Evolutionary conservation across 1,284 basidiomycete species (phyloP).

Genomic region (Ceratobasidium sp.): DNA sequence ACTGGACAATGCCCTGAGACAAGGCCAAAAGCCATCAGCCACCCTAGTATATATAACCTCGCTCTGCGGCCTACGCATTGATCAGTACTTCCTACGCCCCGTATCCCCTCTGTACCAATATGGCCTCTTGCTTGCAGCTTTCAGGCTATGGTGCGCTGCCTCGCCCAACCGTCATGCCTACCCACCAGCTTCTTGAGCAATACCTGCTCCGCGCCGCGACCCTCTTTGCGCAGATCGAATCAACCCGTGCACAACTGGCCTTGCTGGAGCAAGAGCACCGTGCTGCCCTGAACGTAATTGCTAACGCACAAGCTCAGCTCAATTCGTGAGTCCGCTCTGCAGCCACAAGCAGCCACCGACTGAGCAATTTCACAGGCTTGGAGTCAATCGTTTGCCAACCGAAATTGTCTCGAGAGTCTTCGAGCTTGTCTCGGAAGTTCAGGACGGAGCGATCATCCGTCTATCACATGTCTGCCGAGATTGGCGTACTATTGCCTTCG

Average conservation of each 20-base stretch:
- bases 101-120: slow-evolving; percentile 2
- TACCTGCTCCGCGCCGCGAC: slow-evolving; percentile 24
- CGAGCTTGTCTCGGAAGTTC: slow-evolving; percentile 30
- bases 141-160: slow-evolving; percentile 8
- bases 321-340: slow-evolving; percentile 27
- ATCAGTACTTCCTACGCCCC: neutral
- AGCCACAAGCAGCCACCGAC: slow-evolving; percentile 1
- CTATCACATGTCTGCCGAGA: slow-evolving; percentile 40
- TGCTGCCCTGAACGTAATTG: neutral
- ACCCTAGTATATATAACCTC: slow-evolving; percentile 28
- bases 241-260: slow-evolving; percentile 12
- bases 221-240: slow-evolving; percentile 14
- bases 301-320: slow-evolving; percentile 2
- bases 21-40: slow-evolving; percentile 23
- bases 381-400: slow-evolving; percentile 38
- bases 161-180: slow-evolving; percentile 8
- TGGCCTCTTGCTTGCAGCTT: slow-evolving; percentile 15
- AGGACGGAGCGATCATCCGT: slow-evolving; percentile 34
- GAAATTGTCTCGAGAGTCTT: slow-evolving; percentile 37
- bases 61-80: neutral
- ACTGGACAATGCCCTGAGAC: slow-evolving; percentile 33
- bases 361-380: neutral
- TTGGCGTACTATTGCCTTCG: slow-evolving; percentile 31
- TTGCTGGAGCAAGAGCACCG: slow-evolving; percentile 20
- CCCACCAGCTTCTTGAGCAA: slow-evolving; percentile 22